phyloP scores from a whole-genome alignment of 306 rosid genomes.

The Lagenaria siceraria region DNA sequence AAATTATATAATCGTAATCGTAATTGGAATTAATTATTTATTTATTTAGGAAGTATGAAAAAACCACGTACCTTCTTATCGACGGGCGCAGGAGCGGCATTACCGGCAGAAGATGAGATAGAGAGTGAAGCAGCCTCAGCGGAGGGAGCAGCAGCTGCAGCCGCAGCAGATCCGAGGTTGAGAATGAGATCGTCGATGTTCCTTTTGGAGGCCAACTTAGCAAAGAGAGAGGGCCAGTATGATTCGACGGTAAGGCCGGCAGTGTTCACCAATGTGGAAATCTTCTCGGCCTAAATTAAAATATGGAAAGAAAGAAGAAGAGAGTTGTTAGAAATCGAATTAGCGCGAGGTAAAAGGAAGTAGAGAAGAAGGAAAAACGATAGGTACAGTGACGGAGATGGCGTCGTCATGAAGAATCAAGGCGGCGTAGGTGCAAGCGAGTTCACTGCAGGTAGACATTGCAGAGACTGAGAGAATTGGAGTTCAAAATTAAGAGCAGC shows the following conservation, averaged over 20 bases:
- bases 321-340: not conserved
- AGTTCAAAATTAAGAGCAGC: too few species aligned
- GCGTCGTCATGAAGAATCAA: conserved; percentile 43
- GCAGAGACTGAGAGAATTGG: too few species aligned
- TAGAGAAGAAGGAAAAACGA: not conserved
- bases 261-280: conserved; percentile 26
- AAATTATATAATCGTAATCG: too few species aligned
- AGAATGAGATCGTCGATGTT: too few species aligned
- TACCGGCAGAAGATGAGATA: not conserved
- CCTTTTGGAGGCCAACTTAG: too few species aligned
- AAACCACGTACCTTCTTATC: conserved; percentile 29
- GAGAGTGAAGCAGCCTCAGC: too few species aligned
- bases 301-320: not conserved
- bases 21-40: too few species aligned
- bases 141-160: too few species aligned
- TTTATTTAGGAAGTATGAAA: too few species aligned
- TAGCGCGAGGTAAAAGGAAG: too few species aligned
- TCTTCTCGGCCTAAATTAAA: conserved; percentile 30
- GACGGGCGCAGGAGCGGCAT: conserved; percentile 7
- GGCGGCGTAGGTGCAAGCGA: conserved; percentile 10
- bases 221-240: conserved; percentile 39
- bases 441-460: not conserved
- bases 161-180: too few species aligned
- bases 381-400: conserved; percentile 29
- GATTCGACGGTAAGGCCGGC: conserved; percentile 27